phyloP scores from a whole-genome alignment of 148 eudicot species.

The Amaranthus cruentus region DNA sequence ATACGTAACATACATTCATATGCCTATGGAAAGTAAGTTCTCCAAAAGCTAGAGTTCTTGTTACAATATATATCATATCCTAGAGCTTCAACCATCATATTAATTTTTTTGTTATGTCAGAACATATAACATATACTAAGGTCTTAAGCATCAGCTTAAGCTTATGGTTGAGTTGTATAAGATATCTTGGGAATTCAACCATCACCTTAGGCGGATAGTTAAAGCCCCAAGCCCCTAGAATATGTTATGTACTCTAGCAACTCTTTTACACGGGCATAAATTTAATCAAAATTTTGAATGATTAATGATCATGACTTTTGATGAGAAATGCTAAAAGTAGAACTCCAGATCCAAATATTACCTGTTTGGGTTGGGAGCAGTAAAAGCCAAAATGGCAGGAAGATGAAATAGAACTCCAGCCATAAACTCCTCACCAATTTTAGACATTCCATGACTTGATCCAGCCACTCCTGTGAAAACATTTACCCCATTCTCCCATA shows the following conservation, averaged over 20 bases:
- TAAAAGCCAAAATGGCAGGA: conserved; percentile 86
- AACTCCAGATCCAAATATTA: conserved; percentile 14
- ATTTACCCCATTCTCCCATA: conserved; percentile 72
- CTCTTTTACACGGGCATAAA: no score
- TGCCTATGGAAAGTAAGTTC: neutral
- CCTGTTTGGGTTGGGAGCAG: conserved; percentile 95
- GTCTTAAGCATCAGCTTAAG: no score
- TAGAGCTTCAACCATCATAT: no score
- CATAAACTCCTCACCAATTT: conserved; percentile 90
- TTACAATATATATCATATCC: neutral
- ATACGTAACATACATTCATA: neutral
- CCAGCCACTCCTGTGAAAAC: conserved; percentile 73
- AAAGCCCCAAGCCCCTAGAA: no score
- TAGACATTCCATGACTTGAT: conserved; percentile 69
- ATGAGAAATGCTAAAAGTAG: neutral
- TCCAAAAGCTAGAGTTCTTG: neutral
- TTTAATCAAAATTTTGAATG: neutral
- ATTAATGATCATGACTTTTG: neutral
- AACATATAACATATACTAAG: neutral
- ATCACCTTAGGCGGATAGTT: no score
- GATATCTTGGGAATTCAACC: no score
- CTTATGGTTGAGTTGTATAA: no score
- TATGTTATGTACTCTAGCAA: no score
- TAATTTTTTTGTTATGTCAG: no score
- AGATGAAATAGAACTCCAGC: conserved; percentile 94